Evolutionary conservation across 179 eudicot genomes (phyloP).

Genomic region (Sideroxylon spinosum): DNA sequence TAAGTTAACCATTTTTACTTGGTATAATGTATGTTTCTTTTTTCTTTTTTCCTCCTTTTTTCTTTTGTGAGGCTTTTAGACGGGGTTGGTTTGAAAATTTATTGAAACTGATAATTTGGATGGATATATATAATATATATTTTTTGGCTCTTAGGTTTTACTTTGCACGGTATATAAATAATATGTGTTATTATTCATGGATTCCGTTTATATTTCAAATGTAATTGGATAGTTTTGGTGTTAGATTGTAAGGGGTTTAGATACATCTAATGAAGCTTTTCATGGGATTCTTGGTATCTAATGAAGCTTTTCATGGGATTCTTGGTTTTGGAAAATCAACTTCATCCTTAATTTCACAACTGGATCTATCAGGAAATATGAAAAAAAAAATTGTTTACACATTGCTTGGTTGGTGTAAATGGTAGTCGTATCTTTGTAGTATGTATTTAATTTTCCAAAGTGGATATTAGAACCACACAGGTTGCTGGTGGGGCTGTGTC

Average conservation of each 20-base stretch:
- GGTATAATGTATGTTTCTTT: too few species aligned
- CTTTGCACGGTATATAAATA: background rate
- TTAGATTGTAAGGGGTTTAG: conserved; percentile 60
- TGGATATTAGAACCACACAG: background rate
- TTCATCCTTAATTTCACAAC: conserved; percentile 83
- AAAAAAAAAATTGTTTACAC: conserved; percentile 82
- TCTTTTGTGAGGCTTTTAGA: too few species aligned
- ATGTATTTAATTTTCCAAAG: conserved; percentile 26
- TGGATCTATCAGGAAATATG: conserved; percentile 64
- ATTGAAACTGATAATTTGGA: background rate
- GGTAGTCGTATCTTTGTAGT: conserved; percentile 96
- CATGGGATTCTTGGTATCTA: conserved; percentile 77
- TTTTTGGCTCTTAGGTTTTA: background rate
- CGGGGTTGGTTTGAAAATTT: too few species aligned
- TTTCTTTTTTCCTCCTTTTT: too few species aligned
- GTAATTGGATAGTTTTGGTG: conserved; percentile 53
- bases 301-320: conserved; percentile 84
- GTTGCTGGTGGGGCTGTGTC: too few species aligned
- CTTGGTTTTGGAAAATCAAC: conserved; percentile 91
- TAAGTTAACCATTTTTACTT: too few species aligned
- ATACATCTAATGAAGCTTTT: conserved; percentile 66
- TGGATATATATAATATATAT: background rate
- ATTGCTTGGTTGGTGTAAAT: conserved; percentile 74
- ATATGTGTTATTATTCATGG: background rate
- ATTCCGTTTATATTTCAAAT: background rate